phyloP scores from a whole-genome alignment of 2,329 filamentous ascomycete species.

The Cephalotrichum gorgonifer region DNA sequence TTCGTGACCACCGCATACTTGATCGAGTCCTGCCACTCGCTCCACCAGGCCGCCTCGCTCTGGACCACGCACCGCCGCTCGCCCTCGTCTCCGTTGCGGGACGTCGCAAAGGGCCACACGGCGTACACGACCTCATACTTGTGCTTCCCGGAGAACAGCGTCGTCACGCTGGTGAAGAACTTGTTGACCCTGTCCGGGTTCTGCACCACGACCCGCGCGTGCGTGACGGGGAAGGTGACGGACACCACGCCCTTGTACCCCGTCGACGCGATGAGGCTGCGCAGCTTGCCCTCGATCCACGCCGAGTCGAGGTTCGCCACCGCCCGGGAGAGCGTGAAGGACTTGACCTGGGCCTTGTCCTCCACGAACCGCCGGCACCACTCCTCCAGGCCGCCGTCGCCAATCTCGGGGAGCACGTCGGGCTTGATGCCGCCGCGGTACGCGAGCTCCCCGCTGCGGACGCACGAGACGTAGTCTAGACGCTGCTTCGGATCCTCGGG shows the following conservation, averaged over 20 bases:
- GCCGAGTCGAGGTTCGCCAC: slow-evolving; percentile 44
- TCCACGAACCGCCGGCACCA: slow-evolving; percentile 38
- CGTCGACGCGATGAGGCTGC: slow-evolving; percentile 36
- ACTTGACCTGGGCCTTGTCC: slow-evolving; percentile 32
- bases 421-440: slow-evolving; percentile 35
- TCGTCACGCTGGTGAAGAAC: slow-evolving; percentile 41
- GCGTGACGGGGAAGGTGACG: slow-evolving; percentile 38
- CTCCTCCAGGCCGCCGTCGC: slow-evolving; percentile 32
- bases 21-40: slow-evolving; percentile 21
- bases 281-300: slow-evolving; percentile 44
- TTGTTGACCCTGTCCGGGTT: slow-evolving; percentile 41
- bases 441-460: slow-evolving; percentile 36
- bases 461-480: slow-evolving; percentile 44
- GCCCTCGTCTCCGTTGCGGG: slow-evolving; percentile 29
- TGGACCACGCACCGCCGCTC: slow-evolving; percentile 40
- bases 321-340: slow-evolving; percentile 39
- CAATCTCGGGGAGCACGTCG: slow-evolving; percentile 30
- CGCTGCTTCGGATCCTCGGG: slow-evolving; percentile 31
- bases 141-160: slow-evolving; percentile 40
- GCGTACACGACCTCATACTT: slow-evolving; percentile 45
- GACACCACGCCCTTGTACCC: slow-evolving; percentile 38
- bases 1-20: slow-evolving; percentile 34
- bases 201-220: slow-evolving; percentile 36
- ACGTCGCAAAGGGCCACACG: slow-evolving; percentile 47
- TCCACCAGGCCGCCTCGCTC: slow-evolving; percentile 46